Evolutionary conservation across 306 rosid species (phyloP), one percentile per base, ranked within the genome.

Genomic region (Quercus mongolica): DNA sequence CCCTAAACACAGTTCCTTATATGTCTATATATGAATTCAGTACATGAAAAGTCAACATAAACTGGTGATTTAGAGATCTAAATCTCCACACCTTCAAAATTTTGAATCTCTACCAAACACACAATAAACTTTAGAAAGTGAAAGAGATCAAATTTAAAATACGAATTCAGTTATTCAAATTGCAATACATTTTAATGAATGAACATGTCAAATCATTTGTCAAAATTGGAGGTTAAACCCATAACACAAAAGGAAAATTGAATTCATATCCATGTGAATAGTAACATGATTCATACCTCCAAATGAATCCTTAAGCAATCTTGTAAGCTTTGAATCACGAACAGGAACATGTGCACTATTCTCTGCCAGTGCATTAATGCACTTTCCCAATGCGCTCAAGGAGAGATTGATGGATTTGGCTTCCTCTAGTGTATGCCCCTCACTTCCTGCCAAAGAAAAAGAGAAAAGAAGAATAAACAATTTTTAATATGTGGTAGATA

Each of bases 321-420:
- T 90, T 21, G 99, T 96, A 75, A 96, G 97, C 95, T 96, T 96
- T 75, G 99, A 93, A 91, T 96, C 99, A 79, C 99, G 97, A 72
- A 96, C 91, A 77, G 99, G 99, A 80, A 96, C 91, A 74, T 96
- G 99, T 7, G 89, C 83, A 81, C 98, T 93, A 78, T 91, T 96
- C 90, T 96, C 99, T 35, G 99, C 98, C 73, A 93, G 87, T 59
- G 99, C 90, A 79, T 96, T 96, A 67, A 96, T 96, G 81, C 98
- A 96, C 85, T 96, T 96, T 57, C 99, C 99, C 79, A 96, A 76
- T 57, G 99, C 98, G 82, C 98, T 96, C 80, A 96, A 87, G 73
- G 99, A 96, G 82, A 96, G 89, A 82, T 96, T 96, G 85, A 93
- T 96, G 54, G 98, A 93, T 86, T 96, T 96, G 69, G 99, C 98